Evolutionary conservation across 2,329 filamentous ascomycete species (phyloP).

Genomic region (Fusarium goolgardi): DNA sequence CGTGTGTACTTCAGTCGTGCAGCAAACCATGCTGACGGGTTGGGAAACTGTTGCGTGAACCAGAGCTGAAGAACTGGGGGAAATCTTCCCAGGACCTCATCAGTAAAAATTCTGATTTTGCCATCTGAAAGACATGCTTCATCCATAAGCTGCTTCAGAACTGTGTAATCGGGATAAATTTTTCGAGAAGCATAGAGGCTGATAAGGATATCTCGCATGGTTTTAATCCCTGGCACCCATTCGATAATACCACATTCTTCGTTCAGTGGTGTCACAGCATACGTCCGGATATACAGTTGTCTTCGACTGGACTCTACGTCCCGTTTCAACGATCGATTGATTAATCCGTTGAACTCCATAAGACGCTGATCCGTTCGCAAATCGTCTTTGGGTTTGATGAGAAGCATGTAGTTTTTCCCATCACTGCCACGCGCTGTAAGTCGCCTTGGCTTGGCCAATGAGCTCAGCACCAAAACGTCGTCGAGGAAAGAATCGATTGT

Average conservation of each 20-base stretch:
- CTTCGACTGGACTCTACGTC: constrained; percentile 91
- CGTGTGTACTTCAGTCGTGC: constrained; percentile 90
- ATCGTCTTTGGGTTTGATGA: constrained; percentile 99
- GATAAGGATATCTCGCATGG: constrained; percentile 89
- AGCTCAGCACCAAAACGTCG: constrained; percentile 89
- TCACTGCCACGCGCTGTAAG: constrained; percentile 90
- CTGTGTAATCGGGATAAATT: constrained; percentile 74
- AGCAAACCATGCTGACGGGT: constrained; percentile 91
- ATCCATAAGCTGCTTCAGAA: constrained; percentile 73
- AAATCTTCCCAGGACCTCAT: constrained; percentile 73
- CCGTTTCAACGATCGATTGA: constrained; percentile 92
- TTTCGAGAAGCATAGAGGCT: constrained; percentile 80
- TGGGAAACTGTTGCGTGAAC: constrained; percentile 96
- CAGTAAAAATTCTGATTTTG: constrained; percentile 78
- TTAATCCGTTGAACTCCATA: constrained; percentile 99
- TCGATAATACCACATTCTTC: constrained; percentile 98
- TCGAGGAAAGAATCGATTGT: constrained; percentile 85
- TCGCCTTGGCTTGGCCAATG: constrained; percentile 90
- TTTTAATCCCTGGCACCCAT: constrained; percentile 97
- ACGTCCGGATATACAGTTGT: constrained; percentile 95
- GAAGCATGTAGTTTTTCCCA: constrained; percentile 85
- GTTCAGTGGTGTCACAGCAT: constrained; percentile 94
- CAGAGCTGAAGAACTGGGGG: constrained; percentile 89
- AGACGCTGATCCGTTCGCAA: constrained; percentile 96
- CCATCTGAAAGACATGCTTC: constrained; percentile 67